Evolutionary conservation across 2,329 filamentous ascomycete species (phyloP).

Genomic region (Phyllosticta citriasiana): DNA sequence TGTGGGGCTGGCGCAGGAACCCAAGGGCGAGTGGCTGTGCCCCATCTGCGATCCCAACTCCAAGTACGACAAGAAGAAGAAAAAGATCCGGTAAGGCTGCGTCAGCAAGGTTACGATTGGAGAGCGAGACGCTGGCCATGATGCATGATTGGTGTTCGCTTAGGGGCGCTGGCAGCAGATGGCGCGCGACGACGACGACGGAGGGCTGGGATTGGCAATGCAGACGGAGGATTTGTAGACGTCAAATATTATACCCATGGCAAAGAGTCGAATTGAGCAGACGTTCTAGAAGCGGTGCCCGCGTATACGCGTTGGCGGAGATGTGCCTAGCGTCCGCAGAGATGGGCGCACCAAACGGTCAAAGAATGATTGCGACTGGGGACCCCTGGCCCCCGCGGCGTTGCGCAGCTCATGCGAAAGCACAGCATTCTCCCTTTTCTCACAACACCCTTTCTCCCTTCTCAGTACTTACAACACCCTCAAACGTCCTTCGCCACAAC

Average conservation of each 20-base stretch:
- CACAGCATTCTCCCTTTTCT: background rate
- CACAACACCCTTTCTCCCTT: background rate
- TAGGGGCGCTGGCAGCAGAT: background rate
- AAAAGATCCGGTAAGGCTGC: slow-evolving; percentile 23
- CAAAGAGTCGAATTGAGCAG: background rate
- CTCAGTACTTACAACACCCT: background rate
- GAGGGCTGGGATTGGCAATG: background rate
- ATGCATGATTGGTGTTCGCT: background rate
- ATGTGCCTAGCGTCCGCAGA: background rate
- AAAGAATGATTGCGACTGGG: background rate
- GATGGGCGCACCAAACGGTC: background rate
- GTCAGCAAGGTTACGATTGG: background rate
- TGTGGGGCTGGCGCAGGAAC: slow-evolving; percentile 40
- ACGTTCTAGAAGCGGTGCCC: background rate
- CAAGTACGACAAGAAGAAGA: slow-evolving; percentile 30
- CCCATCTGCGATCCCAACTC: slow-evolving; percentile 20
- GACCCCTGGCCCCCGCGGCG: no score
- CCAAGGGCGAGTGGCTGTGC: slow-evolving; percentile 42
- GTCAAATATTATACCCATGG: background rate
- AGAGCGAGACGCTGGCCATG: background rate
- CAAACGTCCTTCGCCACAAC: background rate
- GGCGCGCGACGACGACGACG: background rate
- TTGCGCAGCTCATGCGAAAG: no score
- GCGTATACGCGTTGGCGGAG: background rate
- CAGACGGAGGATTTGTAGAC: background rate